phyloP scores from a whole-genome alignment of 1,284 basidiomycete genomes.

The Ganoderma resinaceum region DNA sequence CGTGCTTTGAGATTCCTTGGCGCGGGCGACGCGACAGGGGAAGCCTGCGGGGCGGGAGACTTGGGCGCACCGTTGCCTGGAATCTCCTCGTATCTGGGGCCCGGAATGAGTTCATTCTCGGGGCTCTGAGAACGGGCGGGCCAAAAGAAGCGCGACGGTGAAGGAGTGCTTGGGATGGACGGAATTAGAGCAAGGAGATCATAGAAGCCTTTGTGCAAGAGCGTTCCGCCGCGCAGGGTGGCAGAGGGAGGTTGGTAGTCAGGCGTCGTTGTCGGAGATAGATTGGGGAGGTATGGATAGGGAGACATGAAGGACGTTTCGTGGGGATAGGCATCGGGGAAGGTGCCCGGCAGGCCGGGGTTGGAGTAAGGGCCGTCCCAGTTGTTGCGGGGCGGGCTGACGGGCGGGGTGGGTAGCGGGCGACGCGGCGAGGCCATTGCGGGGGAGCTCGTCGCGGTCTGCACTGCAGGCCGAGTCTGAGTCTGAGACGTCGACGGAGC shows the following conservation, averaged over 20 bases:
- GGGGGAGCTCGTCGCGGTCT: conserved; percentile 18
- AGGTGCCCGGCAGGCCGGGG: conserved; percentile 33
- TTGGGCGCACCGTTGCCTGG: conserved; percentile 31
- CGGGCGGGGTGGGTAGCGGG: conserved; percentile 54
- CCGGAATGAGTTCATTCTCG: conserved; percentile 50
- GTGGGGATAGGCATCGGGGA: conserved; percentile 47
- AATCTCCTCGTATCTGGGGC: conserved; percentile 70
- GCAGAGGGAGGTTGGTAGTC: conserved; percentile 50
- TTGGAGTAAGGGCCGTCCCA: conserved; percentile 27
- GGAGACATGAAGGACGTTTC: conserved; percentile 52
- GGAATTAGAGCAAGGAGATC: conserved; percentile 85
- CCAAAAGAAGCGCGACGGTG: conserved; percentile 71
- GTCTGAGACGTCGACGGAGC: background rate
- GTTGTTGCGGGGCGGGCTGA: conserved; percentile 23
- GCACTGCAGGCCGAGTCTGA: conserved; percentile 12
- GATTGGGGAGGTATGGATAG: conserved; percentile 49
- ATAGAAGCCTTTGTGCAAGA: conserved; percentile 87
- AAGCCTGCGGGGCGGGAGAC: conserved; percentile 34
- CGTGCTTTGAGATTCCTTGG: conserved; percentile 58
- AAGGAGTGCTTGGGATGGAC: conserved; percentile 67
- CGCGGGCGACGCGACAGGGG: conserved; percentile 42
- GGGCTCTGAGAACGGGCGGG: conserved; percentile 43
- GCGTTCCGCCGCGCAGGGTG: conserved; percentile 67
- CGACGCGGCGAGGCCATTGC: conserved; percentile 41
- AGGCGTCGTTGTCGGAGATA: conserved; percentile 40